Evolutionary conservation across 106 monocot species (phyloP), one percentile per base, ranked within the genome.

Genomic region (Hemerocallis citrina): DNA sequence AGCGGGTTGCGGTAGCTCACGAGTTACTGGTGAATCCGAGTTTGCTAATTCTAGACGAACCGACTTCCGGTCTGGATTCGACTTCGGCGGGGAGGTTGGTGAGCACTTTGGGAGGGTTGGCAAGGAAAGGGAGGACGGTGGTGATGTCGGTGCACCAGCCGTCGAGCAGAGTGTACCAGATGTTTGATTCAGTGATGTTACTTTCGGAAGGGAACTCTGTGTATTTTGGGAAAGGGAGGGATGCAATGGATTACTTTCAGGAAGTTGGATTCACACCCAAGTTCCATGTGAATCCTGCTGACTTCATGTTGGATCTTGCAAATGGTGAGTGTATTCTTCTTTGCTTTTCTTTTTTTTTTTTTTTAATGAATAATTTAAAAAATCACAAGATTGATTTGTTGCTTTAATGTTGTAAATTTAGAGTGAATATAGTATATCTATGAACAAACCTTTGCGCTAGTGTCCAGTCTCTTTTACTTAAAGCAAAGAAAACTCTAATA

Each of bases 281-380:
- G 10, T 77, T 81, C 48, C 81, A 62, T 22, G 84, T 91, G 23
- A 96, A 96, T 45, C 96, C 96, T 13, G 96, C 91, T 33, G 96
- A 96, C 52, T 96, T 91, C 84, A 87, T 96, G 87, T 75, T 96
- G 19, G 90, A 96, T 28, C 90, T 96, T 17, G 90, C 90, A n/a
- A 96, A 90, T 23, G 96, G 95, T 95, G 32, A 68, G 77, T 59
- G n/a, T 45, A 5, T 30, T 0, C 6, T 3, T 34, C 7, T 52
- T 7, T 11, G 23, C 20, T 68, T 21, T 44, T 32, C 16, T 19
- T 0, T 1, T 0, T 3, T 34, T 57, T 16, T 17, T 4, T 57
- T 34, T 34, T 23, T 11, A 16, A 17, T 17, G 5, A 4, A 5
- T 13, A n/a, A 4, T 22, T 29, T 55, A 13, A 55, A n/a, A n/a